Evolutionary conservation across 139 green algal species (phyloP).

Genomic region (Tetradesmus lagerheimii): DNA sequence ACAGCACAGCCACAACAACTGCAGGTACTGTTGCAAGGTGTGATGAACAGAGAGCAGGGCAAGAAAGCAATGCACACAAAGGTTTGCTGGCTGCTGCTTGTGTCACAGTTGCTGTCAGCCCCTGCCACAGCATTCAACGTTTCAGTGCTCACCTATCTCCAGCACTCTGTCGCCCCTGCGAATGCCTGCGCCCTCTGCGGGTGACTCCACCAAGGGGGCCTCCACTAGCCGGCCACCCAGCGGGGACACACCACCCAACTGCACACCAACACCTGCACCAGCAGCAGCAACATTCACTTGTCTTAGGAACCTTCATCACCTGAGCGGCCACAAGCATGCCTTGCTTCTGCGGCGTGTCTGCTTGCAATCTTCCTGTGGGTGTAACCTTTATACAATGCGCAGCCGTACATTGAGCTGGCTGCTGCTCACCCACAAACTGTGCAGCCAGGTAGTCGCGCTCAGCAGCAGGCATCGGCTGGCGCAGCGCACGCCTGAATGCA

Average conservation of each 20-base stretch:
- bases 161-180: conserved; percentile 50
- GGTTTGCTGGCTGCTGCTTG: not conserved
- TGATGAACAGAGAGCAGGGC: not conserved
- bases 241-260: conserved; percentile 46
- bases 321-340: too few species aligned
- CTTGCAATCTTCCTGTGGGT: too few species aligned
- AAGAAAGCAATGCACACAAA: not conserved
- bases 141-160: conserved; percentile 32
- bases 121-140: not conserved
- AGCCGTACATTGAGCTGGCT: not conserved
- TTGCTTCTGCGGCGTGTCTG: too few species aligned
- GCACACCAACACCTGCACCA: conserved; percentile 51
- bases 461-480: conserved; percentile 54
- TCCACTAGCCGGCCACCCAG: conserved; percentile 63
- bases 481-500: conserved; percentile 57
- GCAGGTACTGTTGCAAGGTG: too few species aligned
- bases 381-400: too few species aligned
- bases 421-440: conserved; percentile 63
- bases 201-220: conserved; percentile 65
- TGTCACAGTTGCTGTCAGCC: not conserved
- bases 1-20: too few species aligned
- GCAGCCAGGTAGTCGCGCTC: conserved; percentile 70
- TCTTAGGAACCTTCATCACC: not conserved
- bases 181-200: conserved; percentile 62
- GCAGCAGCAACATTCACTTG: not conserved